Evolutionary conservation across 192 early-diverging fungal species (phyloP).

Genomic region (Entomortierella beljakovae): DNA sequence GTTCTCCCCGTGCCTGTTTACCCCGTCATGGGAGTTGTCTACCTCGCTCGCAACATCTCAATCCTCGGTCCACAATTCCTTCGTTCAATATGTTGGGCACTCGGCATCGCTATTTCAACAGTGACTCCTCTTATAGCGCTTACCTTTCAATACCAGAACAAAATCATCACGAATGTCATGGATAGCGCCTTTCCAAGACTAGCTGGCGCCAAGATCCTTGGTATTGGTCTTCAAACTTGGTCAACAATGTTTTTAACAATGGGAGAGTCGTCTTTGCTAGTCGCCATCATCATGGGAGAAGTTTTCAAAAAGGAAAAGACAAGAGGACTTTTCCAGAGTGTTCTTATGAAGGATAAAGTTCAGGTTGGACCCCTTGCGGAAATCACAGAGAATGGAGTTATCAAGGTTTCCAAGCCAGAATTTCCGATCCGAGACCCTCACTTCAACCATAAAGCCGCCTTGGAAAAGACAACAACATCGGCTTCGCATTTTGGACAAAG

Average conservation of each 20-base stretch:
- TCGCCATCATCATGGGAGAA: conserved; percentile 50
- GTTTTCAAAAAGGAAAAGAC: conserved; percentile 53
- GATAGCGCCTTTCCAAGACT: conserved; percentile 36
- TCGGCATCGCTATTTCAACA: conserved; percentile 46
- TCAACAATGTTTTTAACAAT: conserved; percentile 54
- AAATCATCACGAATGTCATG: conserved; percentile 43
- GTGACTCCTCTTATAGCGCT: conserved; percentile 45
- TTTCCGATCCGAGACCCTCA: neutral
- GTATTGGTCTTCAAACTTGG: conserved; percentile 52
- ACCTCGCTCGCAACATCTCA: conserved; percentile 42
- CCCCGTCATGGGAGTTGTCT: conserved; percentile 48
- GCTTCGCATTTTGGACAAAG: conserved; percentile 46
- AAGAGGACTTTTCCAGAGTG: conserved; percentile 45
- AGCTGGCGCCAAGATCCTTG: conserved; percentile 38
- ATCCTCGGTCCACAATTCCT: conserved; percentile 44
- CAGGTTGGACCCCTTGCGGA: conserved; percentile 38
- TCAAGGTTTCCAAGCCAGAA: conserved; percentile 24
- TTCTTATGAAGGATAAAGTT: conserved; percentile 41
- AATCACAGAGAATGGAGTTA: conserved; percentile 36
- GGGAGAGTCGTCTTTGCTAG: conserved; percentile 46
- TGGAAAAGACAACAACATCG: conserved; percentile 21
- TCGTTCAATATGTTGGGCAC: conserved; percentile 46
- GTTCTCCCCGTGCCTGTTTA: conserved; percentile 50
- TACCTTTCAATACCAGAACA: conserved; percentile 47
- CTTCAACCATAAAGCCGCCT: conserved; percentile 8